Evolutionary conservation across 2,329 filamentous ascomycete species (phyloP), one percentile per base, ranked within the genome.

Genomic region (Ascochyta clinopodiicola): DNA sequence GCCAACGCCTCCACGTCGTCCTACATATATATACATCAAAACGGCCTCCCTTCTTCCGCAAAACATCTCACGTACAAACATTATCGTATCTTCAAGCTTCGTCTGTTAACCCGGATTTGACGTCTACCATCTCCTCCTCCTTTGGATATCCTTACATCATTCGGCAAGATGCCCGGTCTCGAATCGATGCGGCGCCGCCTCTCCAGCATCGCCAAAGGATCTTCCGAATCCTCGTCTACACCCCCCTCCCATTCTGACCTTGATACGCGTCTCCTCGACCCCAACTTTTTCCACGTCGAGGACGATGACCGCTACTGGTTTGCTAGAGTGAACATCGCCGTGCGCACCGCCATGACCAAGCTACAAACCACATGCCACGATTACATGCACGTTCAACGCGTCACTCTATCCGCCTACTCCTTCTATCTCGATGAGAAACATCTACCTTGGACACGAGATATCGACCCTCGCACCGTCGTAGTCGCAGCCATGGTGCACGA

Each of bases 331-430:
- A 78, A 81, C 37, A 29, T 53, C 10, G 56, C 55, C 6, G 60
- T 68, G 10, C 50, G 58, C n/a, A 32, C 40, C 2, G 56, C 61
- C 43, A 66, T 65, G 51, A 92, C 90, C 80, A 94, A 93, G 88
- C 80, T 91, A 77, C 91, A 96, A 75, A 84, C 86, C 42, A 13
- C 12, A 12, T 94, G 90, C 3, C 92, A 96, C 78, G 90, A 96
- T 78, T 95, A 90, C 80, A 81, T 85, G 59, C 92, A 96, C 74
- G 89, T 96, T 66, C 80, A 85, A 64, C 88, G 92, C 46, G 91
- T 96, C 19, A 79, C 91, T 27, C 80, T 82, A 13, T 81, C 92
- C 22, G 85, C 91, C 4, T 84, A 84, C 42, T 78, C 83, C 67
- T 88, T 92, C 58, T 82, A 89, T 62, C 69, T 79, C 35, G 71